Percentiles rank a stretch among this genome's conserved stretches.
Conservation (phyloP, 495 filamentous ascomycete genomes). For the Aspergillus bridgeri region DNA sequence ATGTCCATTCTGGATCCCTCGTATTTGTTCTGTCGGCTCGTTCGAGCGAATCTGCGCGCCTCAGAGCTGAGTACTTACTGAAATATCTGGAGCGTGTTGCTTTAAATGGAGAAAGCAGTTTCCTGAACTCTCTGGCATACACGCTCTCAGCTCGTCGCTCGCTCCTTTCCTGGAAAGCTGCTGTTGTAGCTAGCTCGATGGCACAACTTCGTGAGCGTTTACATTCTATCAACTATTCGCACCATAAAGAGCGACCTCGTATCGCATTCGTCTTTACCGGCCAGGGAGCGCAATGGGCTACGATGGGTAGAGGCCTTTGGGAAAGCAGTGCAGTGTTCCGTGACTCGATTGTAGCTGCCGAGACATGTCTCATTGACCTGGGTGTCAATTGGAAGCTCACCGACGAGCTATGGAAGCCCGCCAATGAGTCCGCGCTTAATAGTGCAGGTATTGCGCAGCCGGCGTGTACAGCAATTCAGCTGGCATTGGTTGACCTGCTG, state of each 20-base stretch:
- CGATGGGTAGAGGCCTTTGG: constrained; percentile 34
- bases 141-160: background rate
- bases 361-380: constrained; percentile 10
- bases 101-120: background rate
- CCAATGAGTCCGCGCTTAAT: constrained; percentile 9
- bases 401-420: constrained; percentile 11
- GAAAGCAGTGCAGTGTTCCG: constrained; percentile 19
- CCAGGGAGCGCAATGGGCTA: constrained; percentile 38
- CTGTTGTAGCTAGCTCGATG: background rate
- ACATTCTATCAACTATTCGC: background rate
- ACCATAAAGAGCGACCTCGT: background rate
- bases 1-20: background rate
- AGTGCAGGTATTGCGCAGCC: constrained; percentile 7
- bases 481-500: constrained; percentile 24
- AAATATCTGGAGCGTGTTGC: background rate
- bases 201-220: background rate
- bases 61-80: background rate
- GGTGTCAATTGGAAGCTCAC: constrained; percentile 4
- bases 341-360: constrained; percentile 4
- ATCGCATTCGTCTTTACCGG: constrained; percentile 34
- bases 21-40: background rate
- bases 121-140: background rate
- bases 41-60: background rate
- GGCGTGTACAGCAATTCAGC: constrained; percentile 20
- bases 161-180: background rate